Conservation (phyloP, 208 protist species). For the Trypanosoma brucei region DNA sequence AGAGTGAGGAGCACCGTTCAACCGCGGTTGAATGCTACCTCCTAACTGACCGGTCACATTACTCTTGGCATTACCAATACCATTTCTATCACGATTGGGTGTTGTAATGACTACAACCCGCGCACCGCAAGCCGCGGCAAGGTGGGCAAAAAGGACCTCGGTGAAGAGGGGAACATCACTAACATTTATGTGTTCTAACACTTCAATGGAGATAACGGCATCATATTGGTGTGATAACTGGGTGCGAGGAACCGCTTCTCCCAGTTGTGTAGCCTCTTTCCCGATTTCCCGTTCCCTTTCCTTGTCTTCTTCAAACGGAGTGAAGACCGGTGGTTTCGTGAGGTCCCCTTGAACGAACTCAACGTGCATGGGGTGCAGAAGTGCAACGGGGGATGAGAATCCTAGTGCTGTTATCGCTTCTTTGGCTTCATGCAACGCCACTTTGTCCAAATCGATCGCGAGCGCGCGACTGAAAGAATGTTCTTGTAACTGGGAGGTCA, state of each 20-base stretch:
- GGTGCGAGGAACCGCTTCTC: background rate
- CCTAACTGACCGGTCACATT: background rate
- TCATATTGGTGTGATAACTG: conserved; percentile 16
- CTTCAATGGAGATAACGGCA: conserved; percentile 54
- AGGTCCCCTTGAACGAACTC: conserved; percentile 48
- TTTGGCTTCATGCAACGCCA: conserved; percentile 15
- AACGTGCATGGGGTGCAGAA: conserved; percentile 23
- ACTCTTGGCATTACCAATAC: background rate
- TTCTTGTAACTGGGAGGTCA: conserved; percentile 26
- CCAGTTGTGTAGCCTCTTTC: background rate
- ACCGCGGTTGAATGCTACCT: background rate
- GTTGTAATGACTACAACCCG: conserved; percentile 45
- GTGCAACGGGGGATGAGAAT: conserved; percentile 11
- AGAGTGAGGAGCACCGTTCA: background rate
- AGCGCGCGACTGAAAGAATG: conserved; percentile 21
- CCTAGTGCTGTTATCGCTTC: conserved; percentile 4
- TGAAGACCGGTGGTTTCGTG: conserved; percentile 16
- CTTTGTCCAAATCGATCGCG: conserved; percentile 32
- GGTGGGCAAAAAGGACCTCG: conserved; percentile 37
- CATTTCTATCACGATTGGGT: conserved; percentile 45
- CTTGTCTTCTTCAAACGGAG: background rate
- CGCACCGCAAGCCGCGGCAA: conserved; percentile 25
- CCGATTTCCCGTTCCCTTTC: background rate
- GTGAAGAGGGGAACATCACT: conserved; percentile 41
- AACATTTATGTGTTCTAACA: conserved; percentile 47